Evolutionary conservation across 2,329 filamentous ascomycete genomes (phyloP).

Genomic region (Paecilomyces sp.): DNA sequence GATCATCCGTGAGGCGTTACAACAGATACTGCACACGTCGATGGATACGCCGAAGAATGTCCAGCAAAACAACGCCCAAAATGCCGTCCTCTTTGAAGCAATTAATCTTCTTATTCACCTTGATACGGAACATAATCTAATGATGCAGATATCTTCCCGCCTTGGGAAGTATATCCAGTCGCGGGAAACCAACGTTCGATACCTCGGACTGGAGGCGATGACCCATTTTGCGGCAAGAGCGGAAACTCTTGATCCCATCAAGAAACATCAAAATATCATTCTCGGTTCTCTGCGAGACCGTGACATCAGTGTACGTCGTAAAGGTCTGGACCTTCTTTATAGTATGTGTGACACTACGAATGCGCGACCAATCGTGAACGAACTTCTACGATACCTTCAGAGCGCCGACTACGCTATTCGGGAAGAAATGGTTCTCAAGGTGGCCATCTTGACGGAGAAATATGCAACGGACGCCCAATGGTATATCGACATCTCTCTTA

Average conservation of each 20-base stretch:
- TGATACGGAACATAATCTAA: constrained; percentile 86
- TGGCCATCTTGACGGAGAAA: constrained; percentile 96
- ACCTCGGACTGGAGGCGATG: constrained; percentile 94
- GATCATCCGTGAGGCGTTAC: constrained; percentile 84
- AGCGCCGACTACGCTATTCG: constrained; percentile 96
- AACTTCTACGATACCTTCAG: constrained; percentile 88
- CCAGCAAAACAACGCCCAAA: constrained; percentile 98
- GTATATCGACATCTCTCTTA: constrained; percentile 97
- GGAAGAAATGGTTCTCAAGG: constrained; percentile 98
- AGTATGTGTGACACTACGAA: constrained; percentile 99
- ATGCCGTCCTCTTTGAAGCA: constrained; percentile 94
- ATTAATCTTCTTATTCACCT: constrained; percentile 98
- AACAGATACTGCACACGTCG: constrained; percentile 83
- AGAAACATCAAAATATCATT: constrained; percentile 95
- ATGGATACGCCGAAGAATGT: constrained; percentile 97
- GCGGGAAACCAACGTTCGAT: constrained; percentile 92
- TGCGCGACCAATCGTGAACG: constrained; percentile 83
- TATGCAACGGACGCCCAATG: constrained; percentile 98
- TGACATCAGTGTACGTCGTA: constrained; percentile 93
- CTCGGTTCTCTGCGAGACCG: constrained; percentile 88
- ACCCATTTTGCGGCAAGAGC: constrained; percentile 90
- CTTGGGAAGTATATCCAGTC: constrained; percentile 95
- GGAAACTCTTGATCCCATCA: constrained; percentile 93
- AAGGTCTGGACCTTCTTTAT: constrained; percentile 92
- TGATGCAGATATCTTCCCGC: constrained; percentile 89